Conservation (phyloP, 2,329 filamentous ascomycete genomes). For the Nemania sp. region DNA sequence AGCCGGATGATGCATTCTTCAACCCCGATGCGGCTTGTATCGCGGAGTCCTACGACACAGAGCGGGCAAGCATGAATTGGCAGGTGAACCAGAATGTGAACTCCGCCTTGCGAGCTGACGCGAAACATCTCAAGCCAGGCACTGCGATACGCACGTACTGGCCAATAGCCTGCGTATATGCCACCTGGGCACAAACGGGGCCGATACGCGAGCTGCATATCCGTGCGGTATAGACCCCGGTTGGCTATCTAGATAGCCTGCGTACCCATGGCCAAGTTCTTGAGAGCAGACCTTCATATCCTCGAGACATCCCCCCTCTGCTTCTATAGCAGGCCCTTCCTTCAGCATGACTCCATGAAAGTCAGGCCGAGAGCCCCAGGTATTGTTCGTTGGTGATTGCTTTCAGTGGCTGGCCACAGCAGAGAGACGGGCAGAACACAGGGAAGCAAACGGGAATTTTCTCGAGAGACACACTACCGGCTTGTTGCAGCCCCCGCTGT, state of each 20-base stretch:
- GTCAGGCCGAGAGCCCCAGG: not conserved
- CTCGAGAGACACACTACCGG: constrained; percentile 23
- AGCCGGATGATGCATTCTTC: constrained; percentile 26
- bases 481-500: constrained; percentile 38
- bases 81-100: not conserved
- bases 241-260: not conserved
- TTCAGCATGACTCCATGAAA: not conserved
- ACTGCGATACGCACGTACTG: constrained; percentile 13
- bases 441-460: constrained; percentile 34
- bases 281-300: not conserved
- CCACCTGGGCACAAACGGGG: constrained; percentile 15
- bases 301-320: not conserved
- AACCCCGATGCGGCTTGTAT: constrained; percentile 8
- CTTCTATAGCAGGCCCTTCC: not conserved
- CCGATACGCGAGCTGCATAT: constrained; percentile 29
- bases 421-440: not conserved
- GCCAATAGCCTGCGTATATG: constrained; percentile 8
- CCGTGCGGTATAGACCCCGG: constrained; percentile 4
- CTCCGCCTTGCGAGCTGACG: constrained; percentile 20
- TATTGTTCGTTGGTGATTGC: constrained; percentile 1
- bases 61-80: not conserved
- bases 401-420: constrained; percentile 17
- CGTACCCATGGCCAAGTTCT: not conserved
- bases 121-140: constrained; percentile 19
- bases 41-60: constrained; percentile 5